Evolutionary conservation across 768 basidiomycete genomes (phyloP).

Genomic region (Lentinula edodes): DNA sequence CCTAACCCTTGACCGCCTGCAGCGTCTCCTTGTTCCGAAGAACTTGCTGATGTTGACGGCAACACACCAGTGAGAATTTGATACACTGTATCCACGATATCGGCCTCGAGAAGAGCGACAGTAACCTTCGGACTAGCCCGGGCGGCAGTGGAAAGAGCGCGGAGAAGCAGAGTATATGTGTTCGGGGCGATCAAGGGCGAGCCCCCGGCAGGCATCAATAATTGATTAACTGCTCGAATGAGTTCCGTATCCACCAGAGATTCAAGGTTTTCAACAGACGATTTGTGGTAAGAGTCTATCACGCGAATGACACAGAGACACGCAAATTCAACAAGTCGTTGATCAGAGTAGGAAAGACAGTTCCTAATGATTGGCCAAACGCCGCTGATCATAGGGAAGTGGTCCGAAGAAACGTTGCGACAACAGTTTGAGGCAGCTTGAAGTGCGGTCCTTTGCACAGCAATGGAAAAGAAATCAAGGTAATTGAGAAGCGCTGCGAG

Average conservation of each 20-base stretch:
- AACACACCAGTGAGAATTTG: conserved; percentile 94
- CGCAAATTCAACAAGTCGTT: conserved; percentile 95
- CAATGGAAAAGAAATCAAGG: conserved; percentile 97
- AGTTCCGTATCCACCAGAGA: conserved; percentile 73
- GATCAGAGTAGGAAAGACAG: conserved; percentile 87
- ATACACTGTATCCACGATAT: conserved; percentile 88
- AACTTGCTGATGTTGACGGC: conserved; percentile 53
- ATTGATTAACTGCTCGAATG: conserved; percentile 78
- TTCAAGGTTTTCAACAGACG: conserved; percentile 83
- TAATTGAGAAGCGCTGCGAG: conserved; percentile 89
- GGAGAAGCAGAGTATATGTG: conserved; percentile 85
- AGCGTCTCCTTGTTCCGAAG: conserved; percentile 57
- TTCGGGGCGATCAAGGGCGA: conserved; percentile 81
- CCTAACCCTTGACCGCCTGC: conserved; percentile 72
- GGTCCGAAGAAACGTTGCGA: conserved; percentile 83
- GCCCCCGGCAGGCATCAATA: conserved; percentile 81
- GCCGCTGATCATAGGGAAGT: conserved; percentile 82
- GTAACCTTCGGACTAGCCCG: conserved; percentile 86
- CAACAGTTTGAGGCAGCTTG: conserved; percentile 98
- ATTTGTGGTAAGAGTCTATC: conserved; percentile 86
- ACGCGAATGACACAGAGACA: conserved; percentile 93
- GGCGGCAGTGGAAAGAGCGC: conserved; percentile 83
- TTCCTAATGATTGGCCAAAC: conserved; percentile 93
- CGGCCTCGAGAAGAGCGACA: conserved; percentile 81
- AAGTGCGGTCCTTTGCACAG: conserved; percentile 93